Evolutionary conservation across 768 basidiomycete species (phyloP).

Genomic region (Phlebiopsis gigantea): DNA sequence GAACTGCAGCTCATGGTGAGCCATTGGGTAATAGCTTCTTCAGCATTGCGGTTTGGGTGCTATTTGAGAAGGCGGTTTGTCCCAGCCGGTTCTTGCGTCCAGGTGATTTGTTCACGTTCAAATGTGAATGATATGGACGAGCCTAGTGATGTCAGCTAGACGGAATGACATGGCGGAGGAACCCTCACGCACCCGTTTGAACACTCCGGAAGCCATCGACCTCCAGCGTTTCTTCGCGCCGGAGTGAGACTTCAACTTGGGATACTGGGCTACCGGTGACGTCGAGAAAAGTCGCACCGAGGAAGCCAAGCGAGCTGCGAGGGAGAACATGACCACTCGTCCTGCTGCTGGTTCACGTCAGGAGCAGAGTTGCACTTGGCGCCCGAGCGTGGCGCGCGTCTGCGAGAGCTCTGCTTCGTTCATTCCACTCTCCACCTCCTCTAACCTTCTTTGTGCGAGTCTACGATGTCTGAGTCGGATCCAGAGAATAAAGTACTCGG

Average conservation of each 20-base stretch:
- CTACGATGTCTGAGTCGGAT: slow-evolving; percentile 14
- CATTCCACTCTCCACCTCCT: background rate
- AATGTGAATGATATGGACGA: slow-evolving; percentile 66
- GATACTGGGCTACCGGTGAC: slow-evolving; percentile 48
- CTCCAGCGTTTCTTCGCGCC: slow-evolving; percentile 81
- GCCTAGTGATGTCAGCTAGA: slow-evolving; percentile 37
- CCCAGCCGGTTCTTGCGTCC: slow-evolving; percentile 61
- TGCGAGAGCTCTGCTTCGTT: background rate
- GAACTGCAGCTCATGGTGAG: slow-evolving; percentile 23
- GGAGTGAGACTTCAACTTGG: slow-evolving; percentile 77
- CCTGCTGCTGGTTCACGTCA: slow-evolving; percentile 2
- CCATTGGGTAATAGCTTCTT: slow-evolving; percentile 75
- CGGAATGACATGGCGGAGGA: background rate
- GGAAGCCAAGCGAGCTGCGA: slow-evolving; percentile 13
- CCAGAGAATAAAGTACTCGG: slow-evolving; percentile 21
- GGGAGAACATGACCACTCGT: slow-evolving; percentile 23
- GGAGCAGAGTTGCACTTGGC: background rate
- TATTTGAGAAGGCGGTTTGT: slow-evolving; percentile 60
- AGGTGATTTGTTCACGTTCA: slow-evolving; percentile 64
- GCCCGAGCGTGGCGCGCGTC: background rate
- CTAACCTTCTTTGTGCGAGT: background rate
- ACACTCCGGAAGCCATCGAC: slow-evolving; percentile 55
- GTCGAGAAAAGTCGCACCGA: slow-evolving; percentile 48
- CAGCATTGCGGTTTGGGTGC: slow-evolving; percentile 59
- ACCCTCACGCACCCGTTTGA: slow-evolving; percentile 62